Evolutionary conservation across 345 rosid genomes (phyloP).

Genomic region (Rubroshorea leprosula): DNA sequence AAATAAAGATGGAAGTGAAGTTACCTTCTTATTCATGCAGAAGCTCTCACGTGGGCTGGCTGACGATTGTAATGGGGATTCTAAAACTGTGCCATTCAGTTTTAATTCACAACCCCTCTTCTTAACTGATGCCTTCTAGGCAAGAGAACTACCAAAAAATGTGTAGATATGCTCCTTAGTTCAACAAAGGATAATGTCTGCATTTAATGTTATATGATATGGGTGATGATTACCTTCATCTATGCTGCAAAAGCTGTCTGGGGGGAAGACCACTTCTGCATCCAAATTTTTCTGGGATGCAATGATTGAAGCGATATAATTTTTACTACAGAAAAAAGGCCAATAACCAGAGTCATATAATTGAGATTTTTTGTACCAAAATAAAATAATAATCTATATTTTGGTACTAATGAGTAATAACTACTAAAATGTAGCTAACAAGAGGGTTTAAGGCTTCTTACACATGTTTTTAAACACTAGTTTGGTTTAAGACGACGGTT

Average conservation of each 20-base stretch:
- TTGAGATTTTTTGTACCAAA: too few relatives aligned
- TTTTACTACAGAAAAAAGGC: slow-evolving; percentile 44
- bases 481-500: neutral
- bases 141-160: slow-evolving; percentile 30
- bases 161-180: slow-evolving; percentile 4
- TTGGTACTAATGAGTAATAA: neutral
- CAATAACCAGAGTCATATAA: slow-evolving; percentile 8
- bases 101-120: neutral
- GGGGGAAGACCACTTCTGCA: slow-evolving; percentile 44
- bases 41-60: neutral
- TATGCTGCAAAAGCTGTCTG: slow-evolving; percentile 43
- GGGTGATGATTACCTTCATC: slow-evolving; percentile 42
- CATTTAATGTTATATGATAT: neutral
- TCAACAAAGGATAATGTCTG: neutral
- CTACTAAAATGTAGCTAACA: neutral
- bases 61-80: neutral
- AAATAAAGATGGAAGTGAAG: neutral
- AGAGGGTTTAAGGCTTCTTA: neutral
- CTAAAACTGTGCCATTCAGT: neutral
- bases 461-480: neutral
- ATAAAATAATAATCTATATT: too few relatives aligned
- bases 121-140: slow-evolving; percentile 37
- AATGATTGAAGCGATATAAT: slow-evolving; percentile 29
- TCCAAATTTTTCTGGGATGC: slow-evolving; percentile 44
- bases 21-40: neutral